Conservation (phyloP, 2,329 filamentous ascomycete genomes). For the Pyrenochaeta sp. region DNA sequence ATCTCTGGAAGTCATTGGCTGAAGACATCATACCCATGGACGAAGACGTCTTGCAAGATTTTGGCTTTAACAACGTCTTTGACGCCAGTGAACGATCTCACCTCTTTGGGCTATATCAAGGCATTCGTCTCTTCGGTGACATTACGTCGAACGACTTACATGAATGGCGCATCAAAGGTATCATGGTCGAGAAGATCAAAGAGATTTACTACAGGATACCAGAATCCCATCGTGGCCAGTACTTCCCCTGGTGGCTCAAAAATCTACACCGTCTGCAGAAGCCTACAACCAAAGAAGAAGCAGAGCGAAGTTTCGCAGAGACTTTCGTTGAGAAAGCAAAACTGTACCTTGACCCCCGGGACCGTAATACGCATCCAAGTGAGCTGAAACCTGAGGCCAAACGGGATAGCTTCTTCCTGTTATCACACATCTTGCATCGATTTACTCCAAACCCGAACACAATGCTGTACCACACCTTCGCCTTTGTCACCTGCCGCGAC, state of each 20-base stretch:
- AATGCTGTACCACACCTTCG: no score
- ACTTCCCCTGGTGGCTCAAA: slow-evolving; percentile 38
- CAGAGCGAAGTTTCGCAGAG: slow-evolving; percentile 15
- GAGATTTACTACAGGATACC: slow-evolving; percentile 25
- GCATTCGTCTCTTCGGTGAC: slow-evolving; percentile 19
- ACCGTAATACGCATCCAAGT: slow-evolving; percentile 14
- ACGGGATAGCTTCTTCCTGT: no score
- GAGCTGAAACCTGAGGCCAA: slow-evolving; percentile 24
- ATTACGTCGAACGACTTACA: slow-evolving; percentile 25
- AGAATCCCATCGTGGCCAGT: slow-evolving; percentile 23
- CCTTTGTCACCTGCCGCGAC: no score
- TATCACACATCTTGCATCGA: no score
- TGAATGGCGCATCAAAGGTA: slow-evolving; percentile 25
- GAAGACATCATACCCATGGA: slow-evolving; percentile 32
- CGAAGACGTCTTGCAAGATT: slow-evolving; percentile 36
- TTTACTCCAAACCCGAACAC: no score
- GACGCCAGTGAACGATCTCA: slow-evolving; percentile 11
- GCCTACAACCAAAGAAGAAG: no score
- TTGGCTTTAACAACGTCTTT: slow-evolving; percentile 33
- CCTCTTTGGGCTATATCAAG: no score
- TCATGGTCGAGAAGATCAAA: slow-evolving; percentile 30
- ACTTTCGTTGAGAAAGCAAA: slow-evolving; percentile 25
- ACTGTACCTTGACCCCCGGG: slow-evolving; percentile 22
- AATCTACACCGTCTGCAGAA: slow-evolving; percentile 24
- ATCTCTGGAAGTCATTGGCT: slow-evolving; percentile 27